phyloP scores from a whole-genome alignment of 306 rosid genomes.

The Psophocarpus tetragonolobus region DNA sequence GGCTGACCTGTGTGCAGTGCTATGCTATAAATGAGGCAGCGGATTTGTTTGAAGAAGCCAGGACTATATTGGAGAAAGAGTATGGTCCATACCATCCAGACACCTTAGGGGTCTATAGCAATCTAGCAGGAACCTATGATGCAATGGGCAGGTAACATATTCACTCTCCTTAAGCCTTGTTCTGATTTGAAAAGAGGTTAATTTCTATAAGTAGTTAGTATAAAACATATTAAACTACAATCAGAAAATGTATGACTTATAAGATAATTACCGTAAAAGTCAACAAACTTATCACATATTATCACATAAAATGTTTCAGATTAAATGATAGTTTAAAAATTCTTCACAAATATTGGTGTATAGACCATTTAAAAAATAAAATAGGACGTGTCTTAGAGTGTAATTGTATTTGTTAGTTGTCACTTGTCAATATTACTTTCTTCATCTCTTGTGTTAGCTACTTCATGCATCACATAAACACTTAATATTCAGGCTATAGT shows the following conservation, averaged over 20 bases:
- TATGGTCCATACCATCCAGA: constrained; percentile 78
- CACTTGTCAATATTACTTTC: neutral
- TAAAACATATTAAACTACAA: neutral
- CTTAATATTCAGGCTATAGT: constrained; percentile 2
- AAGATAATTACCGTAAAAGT: neutral
- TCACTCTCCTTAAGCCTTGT: neutral
- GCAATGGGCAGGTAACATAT: constrained; percentile 88
- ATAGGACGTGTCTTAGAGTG: neutral
- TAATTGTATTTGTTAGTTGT: neutral
- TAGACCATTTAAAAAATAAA: too few relatives aligned
- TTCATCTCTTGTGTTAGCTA: neutral
- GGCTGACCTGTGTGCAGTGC: constrained; percentile 78
- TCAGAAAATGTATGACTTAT: neutral
- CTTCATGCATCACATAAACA: neutral
- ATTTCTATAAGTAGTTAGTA: neutral
- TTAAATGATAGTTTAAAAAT: neutral
- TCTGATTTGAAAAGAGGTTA: neutral
- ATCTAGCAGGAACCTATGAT: constrained; percentile 84
- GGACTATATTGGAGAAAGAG: constrained; percentile 69
- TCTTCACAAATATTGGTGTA: neutral
- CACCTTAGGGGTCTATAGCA: constrained; percentile 83
- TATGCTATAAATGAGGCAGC: constrained; percentile 85
- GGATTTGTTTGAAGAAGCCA: constrained; percentile 83
- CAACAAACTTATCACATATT: neutral
- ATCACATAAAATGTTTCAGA: neutral